Evolutionary conservation across 1,284 basidiomycete genomes (phyloP).

Genomic region (Moniliophthora roreri): DNA sequence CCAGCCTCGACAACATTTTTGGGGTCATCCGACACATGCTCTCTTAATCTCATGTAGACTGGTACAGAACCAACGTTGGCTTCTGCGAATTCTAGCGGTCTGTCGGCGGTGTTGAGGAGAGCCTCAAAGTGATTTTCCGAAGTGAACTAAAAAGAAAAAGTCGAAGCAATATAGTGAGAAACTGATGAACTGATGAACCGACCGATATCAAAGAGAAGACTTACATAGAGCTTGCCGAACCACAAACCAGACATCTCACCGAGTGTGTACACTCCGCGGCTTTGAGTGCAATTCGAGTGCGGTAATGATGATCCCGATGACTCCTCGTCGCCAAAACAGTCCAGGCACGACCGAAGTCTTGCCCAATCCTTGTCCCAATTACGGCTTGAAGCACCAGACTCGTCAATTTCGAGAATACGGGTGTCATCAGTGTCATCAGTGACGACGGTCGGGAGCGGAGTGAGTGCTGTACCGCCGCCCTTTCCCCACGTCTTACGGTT

Average conservation of each 20-base stretch:
- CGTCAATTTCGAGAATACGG: too few species aligned
- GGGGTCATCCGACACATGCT: conserved; percentile 52
- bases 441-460: not conserved
- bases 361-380: conserved; percentile 63
- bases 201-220: not conserved
- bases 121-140: not conserved
- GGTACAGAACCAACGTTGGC: conserved; percentile 38
- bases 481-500: not conserved
- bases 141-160: not conserved
- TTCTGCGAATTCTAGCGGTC: conserved; percentile 31
- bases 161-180: not conserved
- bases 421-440: conserved; percentile 1
- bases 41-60: conserved; percentile 53
- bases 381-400: conserved; percentile 33
- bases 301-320: too few species aligned
- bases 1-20: conserved; percentile 26
- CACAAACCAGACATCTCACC: not conserved
- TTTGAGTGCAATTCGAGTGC: not conserved
- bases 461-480: conserved; percentile 12
- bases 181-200: too few species aligned
- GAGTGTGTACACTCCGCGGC: not conserved
- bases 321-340: conserved; percentile 36
- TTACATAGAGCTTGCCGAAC: not conserved
- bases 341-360: conserved; percentile 48
- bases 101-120: not conserved